phyloP scores from a whole-genome alignment of 2,329 filamentous ascomycete species.

The Colletotrichum siamense region DNA sequence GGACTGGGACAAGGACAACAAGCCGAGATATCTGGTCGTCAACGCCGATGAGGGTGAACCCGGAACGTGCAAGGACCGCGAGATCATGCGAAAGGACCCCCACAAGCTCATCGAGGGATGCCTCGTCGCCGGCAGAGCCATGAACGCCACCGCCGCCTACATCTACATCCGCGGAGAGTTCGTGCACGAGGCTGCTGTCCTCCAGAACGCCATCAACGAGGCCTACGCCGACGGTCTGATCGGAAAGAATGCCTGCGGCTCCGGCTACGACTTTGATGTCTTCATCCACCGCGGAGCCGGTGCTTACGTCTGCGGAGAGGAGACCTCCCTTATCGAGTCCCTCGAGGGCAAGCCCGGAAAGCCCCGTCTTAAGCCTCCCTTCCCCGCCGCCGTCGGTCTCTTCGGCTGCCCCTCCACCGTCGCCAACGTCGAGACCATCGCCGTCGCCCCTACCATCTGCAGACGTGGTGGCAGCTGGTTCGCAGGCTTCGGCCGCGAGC shows the following conservation, averaged over 20 bases:
- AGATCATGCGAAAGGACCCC: conserved; percentile 99
- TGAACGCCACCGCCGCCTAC: conserved; percentile 98
- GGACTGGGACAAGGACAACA: conserved; percentile 97
- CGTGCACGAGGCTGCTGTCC: conserved; percentile 90
- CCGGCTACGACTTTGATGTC: conserved; percentile 97
- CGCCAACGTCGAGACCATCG: conserved; percentile 96
- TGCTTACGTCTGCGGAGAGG: conserved; percentile 97
- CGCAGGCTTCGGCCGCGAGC: conserved; percentile 89
- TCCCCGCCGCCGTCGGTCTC: conserved; percentile 94
- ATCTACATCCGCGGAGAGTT: conserved; percentile 99
- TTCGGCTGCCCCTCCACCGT: conserved; percentile 98
- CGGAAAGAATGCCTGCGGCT: conserved; percentile 97
- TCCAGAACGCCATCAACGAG: conserved; percentile 96
- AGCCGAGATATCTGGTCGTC: conserved; percentile 95
- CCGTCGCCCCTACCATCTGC: conserved; percentile 94
- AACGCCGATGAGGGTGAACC: conserved; percentile 99
- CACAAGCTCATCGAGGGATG: conserved; percentile 99
- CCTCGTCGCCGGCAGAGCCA: conserved; percentile 91
- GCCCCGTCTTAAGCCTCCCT: conserved; percentile 97
- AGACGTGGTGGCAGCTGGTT: conserved; percentile 94
- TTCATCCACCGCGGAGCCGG: conserved; percentile 96
- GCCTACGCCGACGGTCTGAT: conserved; percentile 94
- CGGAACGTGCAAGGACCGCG: conserved; percentile 98
- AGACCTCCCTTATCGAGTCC: conserved; percentile 97
- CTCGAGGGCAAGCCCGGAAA: conserved; percentile 98